Evolutionary conservation across 2,329 filamentous ascomycete species (phyloP), one percentile per base, ranked within the genome.

Genomic region (Colletotrichum zoysiae): DNA sequence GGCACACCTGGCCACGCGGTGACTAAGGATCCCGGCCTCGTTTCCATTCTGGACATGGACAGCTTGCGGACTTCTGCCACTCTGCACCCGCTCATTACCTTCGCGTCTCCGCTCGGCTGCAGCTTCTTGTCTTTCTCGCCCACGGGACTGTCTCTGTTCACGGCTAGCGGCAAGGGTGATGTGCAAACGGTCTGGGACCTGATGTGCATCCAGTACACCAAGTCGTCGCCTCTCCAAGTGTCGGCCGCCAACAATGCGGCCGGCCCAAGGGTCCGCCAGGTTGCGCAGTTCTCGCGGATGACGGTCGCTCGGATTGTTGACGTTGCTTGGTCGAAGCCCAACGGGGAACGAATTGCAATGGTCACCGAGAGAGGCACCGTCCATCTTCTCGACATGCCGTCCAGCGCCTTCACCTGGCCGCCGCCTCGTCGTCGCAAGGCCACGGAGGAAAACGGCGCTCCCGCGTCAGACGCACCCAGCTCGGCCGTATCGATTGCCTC

Each of bases 361-460:
- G 90, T 98, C 35, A 98, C 96, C 0, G 94, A 97, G 77, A 93
- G 95, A 76, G 95, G 95, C n/a, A 99, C 96, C 11, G 91, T 98
- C 14, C 96, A 99, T 82, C 89, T 98, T 55, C 91, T 97, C 74
- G 93, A 97, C 75, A 89, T 98, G 81, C 94, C 95, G 11, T 87
- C 90, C 57, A 93, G 90, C 74, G 93, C 94, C 5, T 95, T 95
- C 76, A 90, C 93, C 75, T 97, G 95, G 95, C 95, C 95, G 51
- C 93, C 95, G 33, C 91, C 90, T 53, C 87, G 89, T 50, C 85
- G 87, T 65, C 84, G 86, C 70, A 81, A 80, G 72, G 83, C 81
- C 63, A 77, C 77, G 48, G 82, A 81, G 71, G 85, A 88, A 48
- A 81, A 81, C 23, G 81, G 82, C 16, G 82, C 84, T 18, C 84